Evolutionary conservation across 2,329 filamentous ascomycete genomes (phyloP).

Genomic region (Alternaria arborescens): DNA sequence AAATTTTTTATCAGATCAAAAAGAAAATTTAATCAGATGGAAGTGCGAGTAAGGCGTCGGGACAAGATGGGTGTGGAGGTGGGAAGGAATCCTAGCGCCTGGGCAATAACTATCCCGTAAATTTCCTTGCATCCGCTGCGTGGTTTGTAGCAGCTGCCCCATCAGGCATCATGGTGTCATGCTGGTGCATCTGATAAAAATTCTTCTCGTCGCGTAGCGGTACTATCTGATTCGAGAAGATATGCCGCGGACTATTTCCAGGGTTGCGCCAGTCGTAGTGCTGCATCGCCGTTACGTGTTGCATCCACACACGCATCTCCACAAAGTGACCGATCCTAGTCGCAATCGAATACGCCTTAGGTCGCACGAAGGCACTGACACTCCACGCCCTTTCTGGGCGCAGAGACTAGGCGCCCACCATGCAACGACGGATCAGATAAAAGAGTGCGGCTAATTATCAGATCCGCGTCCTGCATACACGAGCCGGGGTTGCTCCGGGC

Average conservation of each 20-base stretch:
- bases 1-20: constrained; percentile 34
- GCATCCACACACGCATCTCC: constrained; percentile 15
- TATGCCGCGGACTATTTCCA: constrained; percentile 3
- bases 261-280: neutral
- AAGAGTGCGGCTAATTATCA: constrained; percentile 40
- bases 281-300: constrained; percentile 31
- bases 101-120: constrained; percentile 7
- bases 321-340: constrained; percentile 24
- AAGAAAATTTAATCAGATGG: constrained; percentile 35
- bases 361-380: neutral
- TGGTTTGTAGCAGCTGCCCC: constrained; percentile 3
- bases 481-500: neutral
- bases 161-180: constrained; percentile 14
- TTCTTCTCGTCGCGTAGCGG: constrained; percentile 6
- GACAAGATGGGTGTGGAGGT: constrained; percentile 7
- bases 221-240: constrained; percentile 5
- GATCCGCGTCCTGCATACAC: constrained; percentile 41
- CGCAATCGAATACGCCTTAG: constrained; percentile 8
- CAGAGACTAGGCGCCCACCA: neutral
- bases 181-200: constrained; percentile 16
- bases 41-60: constrained; percentile 5
- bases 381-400: neutral
- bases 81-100: constrained; percentile 12
- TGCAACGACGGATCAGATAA: constrained; percentile 21
- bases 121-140: constrained; percentile 25